phyloP scores from a whole-genome alignment of 2,329 filamentous ascomycete species.

The Bimuria novae-zelandiae region DNA sequence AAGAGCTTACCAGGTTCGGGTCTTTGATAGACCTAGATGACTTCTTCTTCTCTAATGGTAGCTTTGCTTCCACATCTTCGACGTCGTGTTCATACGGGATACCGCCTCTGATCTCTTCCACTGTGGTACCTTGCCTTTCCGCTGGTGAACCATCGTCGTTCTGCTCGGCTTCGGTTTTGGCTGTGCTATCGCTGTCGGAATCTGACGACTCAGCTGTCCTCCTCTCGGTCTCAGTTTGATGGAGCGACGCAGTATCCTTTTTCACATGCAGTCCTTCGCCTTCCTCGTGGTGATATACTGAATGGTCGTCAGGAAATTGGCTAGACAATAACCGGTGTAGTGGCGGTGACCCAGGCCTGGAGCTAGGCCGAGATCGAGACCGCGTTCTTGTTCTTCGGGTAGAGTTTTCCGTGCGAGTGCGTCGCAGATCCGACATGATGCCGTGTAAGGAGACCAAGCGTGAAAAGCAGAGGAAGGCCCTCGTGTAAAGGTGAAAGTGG shows the following conservation, averaged over 20 bases:
- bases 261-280: constrained; percentile 31
- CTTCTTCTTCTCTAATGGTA: constrained; percentile 32
- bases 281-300: constrained; percentile 40
- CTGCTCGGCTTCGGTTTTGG: constrained; percentile 18
- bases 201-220: constrained; percentile 14
- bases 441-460: background rate
- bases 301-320: constrained; percentile 42
- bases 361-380: constrained; percentile 30
- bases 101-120: constrained; percentile 34
- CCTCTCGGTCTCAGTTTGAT: constrained; percentile 34
- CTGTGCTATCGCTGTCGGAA: constrained; percentile 16
- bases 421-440: constrained; percentile 17
- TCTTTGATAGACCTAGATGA: constrained; percentile 33
- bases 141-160: constrained; percentile 17
- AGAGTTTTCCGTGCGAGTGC: constrained; percentile 11
- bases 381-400: constrained; percentile 20
- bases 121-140: constrained; percentile 18
- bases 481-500: too few relatives aligned
- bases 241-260: constrained; percentile 23
- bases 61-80: constrained; percentile 37
- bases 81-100: constrained; percentile 39
- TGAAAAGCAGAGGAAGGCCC: too few relatives aligned
- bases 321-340: constrained; percentile 35
- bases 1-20: constrained; percentile 35
- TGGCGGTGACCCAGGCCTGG: constrained; percentile 17